Conservation (phyloP, 306 rosid species). For the Argentina anserina region DNA sequence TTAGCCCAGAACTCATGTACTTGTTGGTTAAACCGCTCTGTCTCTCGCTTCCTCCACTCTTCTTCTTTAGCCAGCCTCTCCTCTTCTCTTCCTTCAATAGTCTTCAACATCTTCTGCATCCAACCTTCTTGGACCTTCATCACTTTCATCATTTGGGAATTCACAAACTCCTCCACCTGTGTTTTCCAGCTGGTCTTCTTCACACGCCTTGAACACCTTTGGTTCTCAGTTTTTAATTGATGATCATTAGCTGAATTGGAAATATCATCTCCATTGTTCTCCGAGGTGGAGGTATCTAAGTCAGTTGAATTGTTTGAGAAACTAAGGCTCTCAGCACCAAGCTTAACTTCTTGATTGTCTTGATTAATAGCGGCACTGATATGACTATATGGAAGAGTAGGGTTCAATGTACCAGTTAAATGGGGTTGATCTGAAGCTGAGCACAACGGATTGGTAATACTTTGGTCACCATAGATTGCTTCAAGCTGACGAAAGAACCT, state of each 20-base stretch:
- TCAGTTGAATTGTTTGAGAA: constrained; percentile 56
- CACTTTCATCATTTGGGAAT: constrained; percentile 52
- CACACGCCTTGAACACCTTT: constrained; percentile 11
- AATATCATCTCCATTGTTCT: constrained; percentile 48
- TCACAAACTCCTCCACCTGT: constrained; percentile 56
- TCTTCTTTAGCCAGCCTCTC: constrained; percentile 52
- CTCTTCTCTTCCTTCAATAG: constrained; percentile 50
- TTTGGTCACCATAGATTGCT: constrained; percentile 58
- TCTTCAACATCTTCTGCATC: constrained; percentile 61
- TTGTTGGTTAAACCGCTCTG: constrained; percentile 39
- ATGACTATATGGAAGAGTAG: constrained; percentile 4
- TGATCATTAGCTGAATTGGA: neutral
- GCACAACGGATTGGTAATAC: neutral
- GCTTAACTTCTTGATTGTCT: constrained; percentile 14
- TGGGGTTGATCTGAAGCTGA: constrained; percentile 1
- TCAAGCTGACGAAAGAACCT: constrained; percentile 84
- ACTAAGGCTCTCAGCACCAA: constrained; percentile 36
- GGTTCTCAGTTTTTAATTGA: neutral
- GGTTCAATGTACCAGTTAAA: neutral
- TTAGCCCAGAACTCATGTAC: constrained; percentile 59
- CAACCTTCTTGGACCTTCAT: constrained; percentile 63
- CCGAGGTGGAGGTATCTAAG: constrained; percentile 62
- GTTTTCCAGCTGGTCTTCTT: constrained; percentile 47
- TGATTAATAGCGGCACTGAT: constrained; percentile 3
- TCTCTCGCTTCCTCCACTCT: constrained; percentile 55